These are phyloP conservation scores for Candida glaebosa DNA, from an alignment of 805 yeast species.

Conservation along the genomic window DNA sequence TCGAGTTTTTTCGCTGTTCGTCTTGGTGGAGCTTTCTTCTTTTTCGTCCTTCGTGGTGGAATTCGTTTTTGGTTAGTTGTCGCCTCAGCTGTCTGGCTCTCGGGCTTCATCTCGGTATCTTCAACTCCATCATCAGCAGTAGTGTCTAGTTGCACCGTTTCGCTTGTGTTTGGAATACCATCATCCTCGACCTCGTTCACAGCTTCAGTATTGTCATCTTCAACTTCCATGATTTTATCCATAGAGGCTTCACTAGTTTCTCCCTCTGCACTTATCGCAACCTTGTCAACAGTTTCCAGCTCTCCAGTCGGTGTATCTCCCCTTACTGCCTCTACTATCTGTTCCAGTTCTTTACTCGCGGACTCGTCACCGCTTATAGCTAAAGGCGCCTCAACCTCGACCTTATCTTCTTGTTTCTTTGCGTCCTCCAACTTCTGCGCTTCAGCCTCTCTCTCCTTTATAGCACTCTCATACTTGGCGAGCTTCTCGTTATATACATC, in stretches of 20 bases:
- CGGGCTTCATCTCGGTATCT: conserved; percentile 6
- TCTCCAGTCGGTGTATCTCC: conserved; percentile 5
- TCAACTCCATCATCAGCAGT: conserved; percentile 11
- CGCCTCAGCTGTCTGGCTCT: conserved; percentile 9
- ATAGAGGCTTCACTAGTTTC: conserved; percentile 10
- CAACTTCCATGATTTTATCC: conserved; percentile 7
- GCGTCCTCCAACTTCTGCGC: conserved; percentile 22
- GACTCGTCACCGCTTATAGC: conserved; percentile 3
- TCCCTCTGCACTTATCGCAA: conserved; percentile 11
- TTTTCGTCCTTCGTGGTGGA: conserved; percentile 14
- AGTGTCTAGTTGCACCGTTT: conserved; percentile 7
- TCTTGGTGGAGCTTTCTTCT: conserved; percentile 13
- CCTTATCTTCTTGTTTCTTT: conserved; percentile 21
- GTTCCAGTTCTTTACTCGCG: conserved; percentile 6
- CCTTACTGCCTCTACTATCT: conserved; percentile 14
- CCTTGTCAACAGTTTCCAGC: conserved; percentile 11
- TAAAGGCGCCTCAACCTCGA: not conserved
- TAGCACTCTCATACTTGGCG: conserved; percentile 24
- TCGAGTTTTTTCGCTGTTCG: conserved; percentile 19
- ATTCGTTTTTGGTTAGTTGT: conserved; percentile 16
- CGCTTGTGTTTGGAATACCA: conserved; percentile 6
- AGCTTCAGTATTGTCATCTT: conserved; percentile 10
- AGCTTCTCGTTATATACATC: conserved; percentile 40
- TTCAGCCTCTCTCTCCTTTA: conserved; percentile 25
- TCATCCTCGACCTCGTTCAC: conserved; percentile 6